Evolutionary conservation across 306 rosid species (phyloP), one percentile per base, ranked within the genome.

Genomic region (Rosa persica): DNA sequence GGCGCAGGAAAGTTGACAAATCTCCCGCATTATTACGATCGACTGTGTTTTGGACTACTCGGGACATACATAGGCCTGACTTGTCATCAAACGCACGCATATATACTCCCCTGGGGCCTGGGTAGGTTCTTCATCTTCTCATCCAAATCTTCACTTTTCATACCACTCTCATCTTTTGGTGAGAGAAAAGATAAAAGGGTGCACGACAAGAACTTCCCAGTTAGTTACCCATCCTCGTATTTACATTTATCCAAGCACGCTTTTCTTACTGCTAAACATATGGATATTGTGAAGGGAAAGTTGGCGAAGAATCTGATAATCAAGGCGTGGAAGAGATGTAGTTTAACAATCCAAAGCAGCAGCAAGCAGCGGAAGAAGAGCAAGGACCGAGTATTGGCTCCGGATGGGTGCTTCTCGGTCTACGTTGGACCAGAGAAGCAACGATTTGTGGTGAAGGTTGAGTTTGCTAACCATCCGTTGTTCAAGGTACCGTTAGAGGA

Each of bases 401-500:
- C 92, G 3, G 76, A 82, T 0, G 98, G 97, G 34, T 91, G 88
- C 40, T 60, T 91, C 61, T 40, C 80, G 0, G 98, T 93, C 0
- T 88, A 88, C 5, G 98, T 94, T 1, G 98, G 97, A 42, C 46
- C 82, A 0, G 75, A 87, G 39, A 88, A 80, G 68, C 81, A 86
- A 8, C 82, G 90, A 47, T 92, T 94, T 30, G 82, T 81, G 42
- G 83, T 94, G 12, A 88, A 84, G 73, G 79, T 89, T 0, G 80
- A 86, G 83, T 61, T 79, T 5, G 86, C 80, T 0, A 95, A 92
- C 25, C 97, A 95, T 66, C 92, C 93, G 0, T 55, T 86, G 77
- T 92, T 95, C 83, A 76, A 79, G 85, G 79, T 61, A 20, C 87
- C 92, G n/a, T 82, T 95, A 38, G 92, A 95, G 12, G 89, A 84